These are phyloP conservation scores for Chenopodium album DNA, from an alignment of 148 eudicot species.

Conservation along the genomic window DNA sequence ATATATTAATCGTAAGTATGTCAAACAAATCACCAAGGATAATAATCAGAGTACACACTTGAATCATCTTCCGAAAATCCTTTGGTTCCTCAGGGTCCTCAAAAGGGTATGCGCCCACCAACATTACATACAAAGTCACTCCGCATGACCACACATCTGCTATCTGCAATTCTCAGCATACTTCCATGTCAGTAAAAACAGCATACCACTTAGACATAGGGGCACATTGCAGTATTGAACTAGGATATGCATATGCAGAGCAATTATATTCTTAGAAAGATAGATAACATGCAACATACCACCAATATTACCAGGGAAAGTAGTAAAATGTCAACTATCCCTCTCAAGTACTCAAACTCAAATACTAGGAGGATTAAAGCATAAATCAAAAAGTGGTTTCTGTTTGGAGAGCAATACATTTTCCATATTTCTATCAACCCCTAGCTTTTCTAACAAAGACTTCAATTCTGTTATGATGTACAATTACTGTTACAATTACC, in stretches of 20 bases:
- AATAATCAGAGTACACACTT: conserved; percentile 34
- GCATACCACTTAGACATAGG: conserved; percentile 3
- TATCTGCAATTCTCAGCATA: conserved; percentile 46
- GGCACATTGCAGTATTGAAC: not conserved
- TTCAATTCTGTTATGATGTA: not conserved
- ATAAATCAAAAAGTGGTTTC: not conserved
- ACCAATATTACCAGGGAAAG: not conserved
- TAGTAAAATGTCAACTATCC: not conserved
- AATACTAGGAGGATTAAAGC: not conserved
- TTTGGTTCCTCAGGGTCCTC: conserved; percentile 90
- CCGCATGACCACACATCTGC: conserved; percentile 99
- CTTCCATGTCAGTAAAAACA: conserved; percentile 13
- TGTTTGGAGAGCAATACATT: not conserved
- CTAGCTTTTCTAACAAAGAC: not conserved
- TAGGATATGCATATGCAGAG: not conserved
- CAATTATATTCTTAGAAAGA: not conserved
- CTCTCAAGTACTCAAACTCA: not conserved
- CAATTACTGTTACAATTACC: not conserved
- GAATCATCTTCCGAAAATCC: conserved; percentile 83
- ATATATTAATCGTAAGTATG: too few species aligned
- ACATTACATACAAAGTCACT: conserved; percentile 91
- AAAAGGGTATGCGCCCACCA: conserved; percentile 87
- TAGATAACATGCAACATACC: not conserved
- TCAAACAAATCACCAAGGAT: conserved; percentile 9
- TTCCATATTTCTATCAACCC: not conserved